Evolutionary conservation across 805 yeast species (phyloP).

Genomic region (Metschnikowia henanensis): DNA sequence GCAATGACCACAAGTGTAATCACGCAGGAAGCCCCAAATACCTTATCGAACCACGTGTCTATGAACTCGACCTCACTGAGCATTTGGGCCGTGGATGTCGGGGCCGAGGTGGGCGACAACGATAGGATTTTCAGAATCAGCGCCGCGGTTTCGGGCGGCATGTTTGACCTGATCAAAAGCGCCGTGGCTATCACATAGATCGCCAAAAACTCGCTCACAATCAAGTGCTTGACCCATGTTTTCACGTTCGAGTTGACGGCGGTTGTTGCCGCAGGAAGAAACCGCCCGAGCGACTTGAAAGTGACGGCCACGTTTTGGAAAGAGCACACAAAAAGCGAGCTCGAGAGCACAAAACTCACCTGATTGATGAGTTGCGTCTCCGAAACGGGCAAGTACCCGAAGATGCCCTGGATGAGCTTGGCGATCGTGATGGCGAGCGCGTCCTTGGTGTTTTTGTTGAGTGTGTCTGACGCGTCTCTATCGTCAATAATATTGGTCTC

Average conservation of each 20-base stretch:
- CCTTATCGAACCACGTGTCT: conserved; percentile 53
- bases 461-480: conserved; percentile 9
- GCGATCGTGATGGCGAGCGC: conserved; percentile 52
- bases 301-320: conserved; percentile 65
- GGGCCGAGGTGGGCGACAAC: conserved; percentile 21
- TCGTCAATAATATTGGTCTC: conserved; percentile 13
- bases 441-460: conserved; percentile 31
- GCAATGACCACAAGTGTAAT: conserved; percentile 29
- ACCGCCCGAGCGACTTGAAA: conserved; percentile 48
- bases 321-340: conserved; percentile 59
- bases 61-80: conserved; percentile 45
- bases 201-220: conserved; percentile 48
- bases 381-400: conserved; percentile 28
- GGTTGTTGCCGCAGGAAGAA: conserved; percentile 27
- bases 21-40: conserved; percentile 46
- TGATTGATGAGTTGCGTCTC: conserved; percentile 44
- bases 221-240: conserved; percentile 37
- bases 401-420: conserved; percentile 31
- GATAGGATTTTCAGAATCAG: conserved; percentile 41
- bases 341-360: conserved; percentile 53
- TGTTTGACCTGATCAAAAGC: conserved; percentile 46
- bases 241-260: conserved; percentile 13
- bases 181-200: conserved; percentile 54
- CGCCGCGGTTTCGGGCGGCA: conserved; percentile 45
- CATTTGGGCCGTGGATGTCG: conserved; percentile 20